Evolutionary conservation across 2,329 filamentous ascomycete species (phyloP).

Genomic region (Conoideocrella luteorostrata): DNA sequence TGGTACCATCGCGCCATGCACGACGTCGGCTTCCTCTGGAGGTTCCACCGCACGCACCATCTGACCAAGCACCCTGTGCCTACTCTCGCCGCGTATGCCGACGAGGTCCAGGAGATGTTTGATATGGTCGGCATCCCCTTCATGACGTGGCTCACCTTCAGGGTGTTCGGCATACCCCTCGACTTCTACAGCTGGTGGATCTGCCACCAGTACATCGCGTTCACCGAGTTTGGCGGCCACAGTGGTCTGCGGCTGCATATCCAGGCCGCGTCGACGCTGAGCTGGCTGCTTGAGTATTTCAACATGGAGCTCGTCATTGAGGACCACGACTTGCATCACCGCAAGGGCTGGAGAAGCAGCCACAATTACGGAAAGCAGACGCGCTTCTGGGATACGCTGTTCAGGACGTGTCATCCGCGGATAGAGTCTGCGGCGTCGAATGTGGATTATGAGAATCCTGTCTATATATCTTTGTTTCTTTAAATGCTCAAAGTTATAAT

Average conservation of each 20-base stretch:
- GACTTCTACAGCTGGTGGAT: constrained; percentile 41
- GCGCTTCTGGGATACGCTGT: constrained; percentile 28
- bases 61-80: not conserved
- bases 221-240: constrained; percentile 30
- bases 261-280: constrained; percentile 23
- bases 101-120: not conserved
- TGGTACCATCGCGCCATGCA: constrained; percentile 31
- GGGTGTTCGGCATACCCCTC: constrained; percentile 30
- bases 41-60: constrained; percentile 1
- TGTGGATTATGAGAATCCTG: constrained; percentile 23
- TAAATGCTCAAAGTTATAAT: no score
- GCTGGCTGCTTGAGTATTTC: constrained; percentile 25
- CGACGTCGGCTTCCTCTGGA: constrained; percentile 29
- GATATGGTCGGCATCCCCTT: constrained; percentile 18
- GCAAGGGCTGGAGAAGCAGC: constrained; percentile 29
- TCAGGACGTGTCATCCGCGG: constrained; percentile 28
- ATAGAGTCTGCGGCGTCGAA: constrained; percentile 27
- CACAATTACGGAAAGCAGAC: constrained; percentile 34
- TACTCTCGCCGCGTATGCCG: not conserved
- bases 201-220: constrained; percentile 36
- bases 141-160: constrained; percentile 28
- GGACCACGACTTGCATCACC: constrained; percentile 34
- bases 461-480: constrained; percentile 22
- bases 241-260: constrained; percentile 29
- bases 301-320: constrained; percentile 32